Conservation (phyloP, 2,329 filamentous ascomycete species). For the Paecilomyces sp. region DNA sequence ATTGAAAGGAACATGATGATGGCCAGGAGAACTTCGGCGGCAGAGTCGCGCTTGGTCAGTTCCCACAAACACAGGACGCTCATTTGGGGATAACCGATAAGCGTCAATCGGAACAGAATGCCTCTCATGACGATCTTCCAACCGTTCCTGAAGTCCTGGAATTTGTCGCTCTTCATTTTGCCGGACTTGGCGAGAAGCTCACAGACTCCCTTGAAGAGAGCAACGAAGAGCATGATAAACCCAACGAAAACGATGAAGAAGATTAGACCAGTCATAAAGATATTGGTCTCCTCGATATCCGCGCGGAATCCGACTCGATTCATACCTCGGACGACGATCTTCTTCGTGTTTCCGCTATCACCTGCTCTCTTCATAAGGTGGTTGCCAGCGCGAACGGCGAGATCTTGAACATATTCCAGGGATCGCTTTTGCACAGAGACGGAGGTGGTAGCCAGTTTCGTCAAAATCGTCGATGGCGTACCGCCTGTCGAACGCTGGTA, state of each 20-base stretch:
- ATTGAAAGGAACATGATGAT: constrained; percentile 84
- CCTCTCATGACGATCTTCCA: constrained; percentile 92
- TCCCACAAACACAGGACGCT: constrained; percentile 89
- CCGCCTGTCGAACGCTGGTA: constrained; percentile 92
- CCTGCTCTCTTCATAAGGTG: constrained; percentile 51
- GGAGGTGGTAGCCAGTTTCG: constrained; percentile 65
- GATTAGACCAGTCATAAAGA: constrained; percentile 84
- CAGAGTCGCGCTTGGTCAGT: constrained; percentile 76
- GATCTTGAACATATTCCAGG: constrained; percentile 28
- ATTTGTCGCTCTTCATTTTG: constrained; percentile 78
- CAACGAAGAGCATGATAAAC: constrained; percentile 64
- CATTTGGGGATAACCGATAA: constrained; percentile 91
- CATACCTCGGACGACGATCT: constrained; percentile 65
- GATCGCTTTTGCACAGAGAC: constrained; percentile 73
- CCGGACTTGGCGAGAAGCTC: constrained; percentile 67
- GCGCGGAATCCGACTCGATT: constrained; percentile 82
- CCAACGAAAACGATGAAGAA: constrained; percentile 84
- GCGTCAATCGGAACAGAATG: constrained; percentile 80
- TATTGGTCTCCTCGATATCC: constrained; percentile 79
- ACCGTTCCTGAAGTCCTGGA: constrained; percentile 87
- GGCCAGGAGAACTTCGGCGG: constrained; percentile 77
- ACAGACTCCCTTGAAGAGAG: constrained; percentile 72
- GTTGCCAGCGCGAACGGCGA: constrained; percentile 23
- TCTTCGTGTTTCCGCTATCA: constrained; percentile 42
- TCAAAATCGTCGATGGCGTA: constrained; percentile 69